phyloP scores from a whole-genome alignment of 805 yeast species.

The Wickerhamiella sergipiensis region DNA sequence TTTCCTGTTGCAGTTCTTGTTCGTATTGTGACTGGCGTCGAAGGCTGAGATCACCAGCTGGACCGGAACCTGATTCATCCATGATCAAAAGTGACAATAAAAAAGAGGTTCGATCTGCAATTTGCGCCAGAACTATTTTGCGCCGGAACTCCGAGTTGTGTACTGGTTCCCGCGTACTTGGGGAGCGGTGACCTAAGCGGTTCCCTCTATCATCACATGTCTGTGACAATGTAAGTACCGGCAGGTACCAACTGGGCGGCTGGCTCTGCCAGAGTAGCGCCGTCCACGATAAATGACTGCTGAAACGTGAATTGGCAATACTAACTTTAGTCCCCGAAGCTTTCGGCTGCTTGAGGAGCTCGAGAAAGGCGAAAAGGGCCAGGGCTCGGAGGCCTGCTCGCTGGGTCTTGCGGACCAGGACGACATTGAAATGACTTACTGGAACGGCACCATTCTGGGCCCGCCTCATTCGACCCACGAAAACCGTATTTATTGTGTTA shows the following conservation, averaged over 20 bases:
- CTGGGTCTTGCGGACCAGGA: constrained; percentile 84
- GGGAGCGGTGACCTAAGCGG: not conserved
- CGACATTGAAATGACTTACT: constrained; percentile 82
- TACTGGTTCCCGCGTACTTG: not conserved
- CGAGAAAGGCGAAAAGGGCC: constrained; percentile 96
- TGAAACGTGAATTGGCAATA: not conserved
- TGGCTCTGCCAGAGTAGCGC: not conserved
- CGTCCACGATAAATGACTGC: not conserved
- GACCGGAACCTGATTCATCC: not conserved
- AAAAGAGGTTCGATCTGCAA: not conserved
- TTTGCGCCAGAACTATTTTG: not conserved
- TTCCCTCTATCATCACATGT: not conserved
- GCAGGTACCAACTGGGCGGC: not conserved
- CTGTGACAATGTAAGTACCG: not conserved
- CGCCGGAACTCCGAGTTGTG: not conserved
- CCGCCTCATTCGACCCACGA: constrained; percentile 90
- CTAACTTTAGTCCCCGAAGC: constrained; percentile 53
- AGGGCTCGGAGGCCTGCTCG: constrained; percentile 93
- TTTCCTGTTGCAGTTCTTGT: not conserved
- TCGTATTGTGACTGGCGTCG: not conserved
- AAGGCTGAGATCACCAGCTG: not conserved
- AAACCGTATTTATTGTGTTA: constrained; percentile 79
- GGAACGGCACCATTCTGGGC: constrained; percentile 97
- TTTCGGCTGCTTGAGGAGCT: constrained; percentile 90
- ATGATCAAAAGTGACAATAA: no score